These are phyloP conservation scores for Bassia scoparia DNA, from an alignment of 148 eudicot genomes.

Conservation along the genomic window DNA sequence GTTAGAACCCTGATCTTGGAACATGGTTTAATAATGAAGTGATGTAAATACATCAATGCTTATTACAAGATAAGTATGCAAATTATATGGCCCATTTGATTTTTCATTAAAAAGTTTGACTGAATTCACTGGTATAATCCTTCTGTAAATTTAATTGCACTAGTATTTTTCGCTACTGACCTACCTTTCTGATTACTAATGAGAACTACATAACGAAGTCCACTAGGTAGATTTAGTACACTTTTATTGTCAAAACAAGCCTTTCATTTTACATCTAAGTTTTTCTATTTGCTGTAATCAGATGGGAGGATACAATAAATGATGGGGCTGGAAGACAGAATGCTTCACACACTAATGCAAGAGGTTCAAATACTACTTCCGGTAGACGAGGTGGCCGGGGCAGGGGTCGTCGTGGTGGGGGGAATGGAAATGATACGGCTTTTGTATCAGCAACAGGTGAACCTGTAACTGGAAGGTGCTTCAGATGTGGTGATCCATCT, in stretches of 20 bases:
- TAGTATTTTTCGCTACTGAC: background rate
- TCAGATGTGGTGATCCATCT: constrained; percentile 74
- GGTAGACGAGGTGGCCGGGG: constrained; percentile 43
- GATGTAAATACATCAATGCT: background rate
- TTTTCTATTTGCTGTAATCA: constrained; percentile 27
- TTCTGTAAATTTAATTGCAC: background rate
- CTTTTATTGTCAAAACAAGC: background rate
- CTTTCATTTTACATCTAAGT: constrained; percentile 1
- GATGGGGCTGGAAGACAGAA: constrained; percentile 33
- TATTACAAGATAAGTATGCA: background rate
- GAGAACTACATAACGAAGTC: too few relatives aligned
- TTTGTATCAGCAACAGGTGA: constrained; percentile 95
- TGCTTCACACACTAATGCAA: constrained; percentile 28
- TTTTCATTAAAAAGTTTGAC: background rate
- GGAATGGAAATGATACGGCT: constrained; percentile 35
- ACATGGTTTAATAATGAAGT: background rate
- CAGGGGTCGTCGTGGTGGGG: constrained; percentile 38
- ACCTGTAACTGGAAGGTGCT: constrained; percentile 68
- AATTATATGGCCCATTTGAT: too few relatives aligned
- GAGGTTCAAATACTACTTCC: constrained; percentile 33
- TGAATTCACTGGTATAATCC: background rate
- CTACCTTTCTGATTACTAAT: too few relatives aligned
- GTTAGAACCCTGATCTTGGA: background rate
- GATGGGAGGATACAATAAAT: constrained; percentile 76
- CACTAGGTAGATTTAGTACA: too few relatives aligned